A percentile compares a stretch with the other conserved stretches of the same genome.
phyloP scores from a whole-genome alignment of 345 rosid species.

The Citrus mangshanensis region DNA sequence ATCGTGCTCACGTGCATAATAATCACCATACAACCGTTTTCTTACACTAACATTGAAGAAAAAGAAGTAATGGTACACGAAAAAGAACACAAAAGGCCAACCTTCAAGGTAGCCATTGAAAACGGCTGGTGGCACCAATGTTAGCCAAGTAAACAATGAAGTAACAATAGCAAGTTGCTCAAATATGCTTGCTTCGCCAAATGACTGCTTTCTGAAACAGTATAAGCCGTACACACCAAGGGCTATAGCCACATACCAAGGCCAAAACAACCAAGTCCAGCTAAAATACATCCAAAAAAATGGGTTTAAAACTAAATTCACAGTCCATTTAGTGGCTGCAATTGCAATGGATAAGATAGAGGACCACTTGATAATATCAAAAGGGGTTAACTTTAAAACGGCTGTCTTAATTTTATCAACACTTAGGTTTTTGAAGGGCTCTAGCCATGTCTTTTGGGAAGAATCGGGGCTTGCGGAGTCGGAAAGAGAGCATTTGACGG shows the following conservation, averaged over 20 bases:
- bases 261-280: slow-evolving; percentile 97
- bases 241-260: slow-evolving; percentile 67
- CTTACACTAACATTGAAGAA: slow-evolving; percentile 79
- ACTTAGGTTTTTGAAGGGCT: slow-evolving; percentile 39
- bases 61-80: slow-evolving; percentile 85
- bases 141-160: slow-evolving; percentile 75
- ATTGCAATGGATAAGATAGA: slow-evolving; percentile 46
- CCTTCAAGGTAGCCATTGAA: slow-evolving; percentile 87
- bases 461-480: slow-evolving; percentile 35
- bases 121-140: slow-evolving; percentile 79
- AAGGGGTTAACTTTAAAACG: slow-evolving; percentile 42
- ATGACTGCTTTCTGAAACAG: slow-evolving; percentile 56
- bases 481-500: slow-evolving; percentile 52
- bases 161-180: slow-evolving; percentile 80
- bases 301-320: slow-evolving; percentile 49
- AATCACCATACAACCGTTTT: slow-evolving; percentile 78
- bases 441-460: slow-evolving; percentile 33
- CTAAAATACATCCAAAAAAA: slow-evolving; percentile 92
- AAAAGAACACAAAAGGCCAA: slow-evolving; percentile 85
- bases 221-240: slow-evolving; percentile 56
- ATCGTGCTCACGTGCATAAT: slow-evolving; percentile 55
- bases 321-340: slow-evolving; percentile 58
- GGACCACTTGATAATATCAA: slow-evolving; percentile 53
- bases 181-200: slow-evolving; percentile 58
- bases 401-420: slow-evolving; percentile 39